These are phyloP conservation scores for Batkoa obscura DNA, from an alignment of 371 early-diverging fungal genomes.

Conservation along the genomic window DNA sequence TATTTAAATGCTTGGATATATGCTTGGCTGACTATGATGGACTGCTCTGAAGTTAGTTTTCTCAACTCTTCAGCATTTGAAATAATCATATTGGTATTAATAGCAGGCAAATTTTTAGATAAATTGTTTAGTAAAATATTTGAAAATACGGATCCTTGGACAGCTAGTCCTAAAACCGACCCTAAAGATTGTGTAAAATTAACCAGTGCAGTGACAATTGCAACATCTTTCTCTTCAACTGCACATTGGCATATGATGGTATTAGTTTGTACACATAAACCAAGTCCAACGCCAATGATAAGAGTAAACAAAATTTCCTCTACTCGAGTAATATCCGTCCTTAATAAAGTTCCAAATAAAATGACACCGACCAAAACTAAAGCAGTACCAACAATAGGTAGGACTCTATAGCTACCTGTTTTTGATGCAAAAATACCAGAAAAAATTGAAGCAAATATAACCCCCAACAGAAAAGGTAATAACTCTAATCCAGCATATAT, in stretches of 20 bases:
- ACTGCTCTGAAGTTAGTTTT: too few relatives aligned
- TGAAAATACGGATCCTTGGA: conserved; percentile 15
- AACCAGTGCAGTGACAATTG: not conserved
- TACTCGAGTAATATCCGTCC: not conserved
- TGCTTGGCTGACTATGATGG: too few relatives aligned
- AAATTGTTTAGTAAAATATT: conserved; percentile 16
- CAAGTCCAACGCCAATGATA: not conserved
- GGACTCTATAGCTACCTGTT: conserved; percentile 16
- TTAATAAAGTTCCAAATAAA: conserved; percentile 12
- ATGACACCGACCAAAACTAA: conserved; percentile 19
- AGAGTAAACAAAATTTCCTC: not conserved
- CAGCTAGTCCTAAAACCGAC: not conserved
- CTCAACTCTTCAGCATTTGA: too few relatives aligned
- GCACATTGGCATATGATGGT: not conserved
- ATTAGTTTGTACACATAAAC: not conserved
- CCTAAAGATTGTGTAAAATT: not conserved
- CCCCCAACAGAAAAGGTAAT: conserved; percentile 29
- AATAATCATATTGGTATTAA: too few relatives aligned
- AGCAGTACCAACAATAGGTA: conserved; percentile 19
- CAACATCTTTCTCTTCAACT: not conserved
- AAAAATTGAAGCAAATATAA: conserved; percentile 13
- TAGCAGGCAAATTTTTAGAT: not conserved
- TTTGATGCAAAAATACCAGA: conserved; percentile 13
- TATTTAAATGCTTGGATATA: too few relatives aligned
- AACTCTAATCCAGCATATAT: conserved; percentile 33